A percentile compares a stretch with the other conserved stretches of the same genome.
phyloP scores from a whole-genome alignment of 2,329 filamentous ascomycete species.

The Trichoderma hamatum region DNA sequence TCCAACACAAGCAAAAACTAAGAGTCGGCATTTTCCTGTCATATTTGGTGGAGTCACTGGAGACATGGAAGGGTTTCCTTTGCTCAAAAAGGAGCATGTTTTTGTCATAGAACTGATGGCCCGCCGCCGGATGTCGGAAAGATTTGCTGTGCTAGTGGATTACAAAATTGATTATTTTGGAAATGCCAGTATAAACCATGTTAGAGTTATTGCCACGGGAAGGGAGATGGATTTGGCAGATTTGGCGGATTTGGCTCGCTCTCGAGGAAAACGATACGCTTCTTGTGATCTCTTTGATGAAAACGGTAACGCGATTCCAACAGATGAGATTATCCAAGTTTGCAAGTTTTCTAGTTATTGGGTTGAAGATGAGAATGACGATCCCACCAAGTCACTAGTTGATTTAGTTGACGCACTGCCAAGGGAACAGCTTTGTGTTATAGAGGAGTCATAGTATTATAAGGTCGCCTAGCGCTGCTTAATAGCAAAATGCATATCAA shows the following conservation, averaged over 20 bases:
- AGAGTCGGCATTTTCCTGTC: background rate
- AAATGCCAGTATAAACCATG: background rate
- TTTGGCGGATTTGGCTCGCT: background rate
- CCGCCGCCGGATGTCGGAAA: background rate
- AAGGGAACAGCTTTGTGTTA: background rate
- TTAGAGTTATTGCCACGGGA: background rate
- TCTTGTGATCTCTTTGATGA: background rate
- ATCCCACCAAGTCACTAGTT: background rate
- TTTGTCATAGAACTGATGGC: background rate
- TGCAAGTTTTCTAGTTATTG: background rate
- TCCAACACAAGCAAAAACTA: background rate
- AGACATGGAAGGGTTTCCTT: background rate
- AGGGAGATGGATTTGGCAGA: background rate
- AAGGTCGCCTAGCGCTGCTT: too few relatives aligned
- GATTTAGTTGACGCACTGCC: background rate
- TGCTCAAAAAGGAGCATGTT: background rate
- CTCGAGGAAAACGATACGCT: background rate
- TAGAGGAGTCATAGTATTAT: background rate
- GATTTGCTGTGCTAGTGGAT: background rate
- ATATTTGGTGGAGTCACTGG: background rate
- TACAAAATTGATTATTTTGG: background rate
- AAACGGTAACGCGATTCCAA: background rate
- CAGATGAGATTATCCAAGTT: background rate
- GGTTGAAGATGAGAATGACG: background rate
- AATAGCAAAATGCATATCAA: too few relatives aligned